Base-by-base conservation (phyloP, 1,284 basidiomycete species). In the Puccinia horiana region DNA sequence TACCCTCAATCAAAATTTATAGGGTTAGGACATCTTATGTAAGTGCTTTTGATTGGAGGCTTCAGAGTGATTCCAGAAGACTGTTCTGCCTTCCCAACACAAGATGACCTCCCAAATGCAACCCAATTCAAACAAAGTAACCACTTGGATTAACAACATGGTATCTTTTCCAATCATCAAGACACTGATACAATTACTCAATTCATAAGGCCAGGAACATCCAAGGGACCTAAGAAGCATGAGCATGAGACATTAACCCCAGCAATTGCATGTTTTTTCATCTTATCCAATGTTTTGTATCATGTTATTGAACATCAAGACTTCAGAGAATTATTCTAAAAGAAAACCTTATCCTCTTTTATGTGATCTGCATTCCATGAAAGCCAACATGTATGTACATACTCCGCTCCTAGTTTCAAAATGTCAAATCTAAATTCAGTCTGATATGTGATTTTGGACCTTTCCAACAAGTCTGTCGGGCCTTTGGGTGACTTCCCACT, bases 371-470 rank as follows among this genome's bases (percentile, higher is more conserved):
- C n/a, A 5, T 70, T 70, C 26, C 23, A 14, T 11, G 23, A 70
- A 47, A 42, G 40, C 6, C 40, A 47, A 44, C 40, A 70, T 42
- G 40, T 35, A n/a, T n/a, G n/a, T n/a, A n/a, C n/a, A n/a, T n/a
- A 9, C 67, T 70, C 42, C 2, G 23, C 1, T 16, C 40, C 12
- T 42, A 70, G n/a, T 70, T 70, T n/a, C n/a, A 47, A 47, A n/a
- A n/a, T 2, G 14, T 70, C 20, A 49, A 70, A n/a, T 70, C 40
- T 29, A 47, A 47, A 42, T 32, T 70, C 67, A 70, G 67, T 16
- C 26, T 70, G 67, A 70, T 42, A n/a, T 70, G 67, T 29, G 67
- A 70, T 44, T 70, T 35, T 70, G 67, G 67, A 70, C 35, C 1
- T 70, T 42, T 8, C 67, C 67, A 47, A 70, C 18, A 0, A 70